A percentile compares a stretch with the other conserved stretches of the same genome.
phyloP scores from a whole-genome alignment of 1,284 basidiomycete species.

The Ustilago loliicola region DNA sequence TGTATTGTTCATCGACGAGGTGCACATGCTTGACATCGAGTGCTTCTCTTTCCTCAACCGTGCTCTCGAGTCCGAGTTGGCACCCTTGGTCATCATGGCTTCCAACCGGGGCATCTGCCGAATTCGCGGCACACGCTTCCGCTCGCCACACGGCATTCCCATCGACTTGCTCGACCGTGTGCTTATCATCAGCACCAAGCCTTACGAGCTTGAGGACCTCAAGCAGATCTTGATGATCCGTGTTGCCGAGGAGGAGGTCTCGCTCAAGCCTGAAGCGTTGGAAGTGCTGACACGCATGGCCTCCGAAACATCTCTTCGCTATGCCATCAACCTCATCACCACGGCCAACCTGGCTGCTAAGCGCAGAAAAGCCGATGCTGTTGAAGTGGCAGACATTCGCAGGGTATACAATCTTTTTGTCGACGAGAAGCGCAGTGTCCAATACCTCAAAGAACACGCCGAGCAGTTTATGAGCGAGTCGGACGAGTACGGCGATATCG shows the following conservation, averaged over 20 bases:
- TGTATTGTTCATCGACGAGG: slow-evolving; percentile 75
- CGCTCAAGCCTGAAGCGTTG: slow-evolving; percentile 81
- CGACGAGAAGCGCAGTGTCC: slow-evolving; percentile 93
- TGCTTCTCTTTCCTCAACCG: slow-evolving; percentile 99
- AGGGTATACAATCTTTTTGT: slow-evolving; percentile 84
- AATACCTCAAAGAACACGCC: slow-evolving; percentile 88
- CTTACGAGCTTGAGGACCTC: slow-evolving; percentile 88
- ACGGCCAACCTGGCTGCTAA: slow-evolving; percentile 85
- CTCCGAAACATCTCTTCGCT: slow-evolving; percentile 79
- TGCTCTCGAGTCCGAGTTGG: slow-evolving; percentile 91
- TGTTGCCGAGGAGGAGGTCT: slow-evolving; percentile 95
- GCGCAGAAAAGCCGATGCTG: slow-evolving; percentile 80
- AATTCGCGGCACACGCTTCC: slow-evolving; percentile 94
- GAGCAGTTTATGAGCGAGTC: slow-evolving; percentile 75
- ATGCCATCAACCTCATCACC: slow-evolving; percentile 91
- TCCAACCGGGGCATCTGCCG: slow-evolving; percentile 94
- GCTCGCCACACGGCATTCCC: slow-evolving; percentile 93
- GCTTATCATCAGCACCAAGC: slow-evolving; percentile 92
- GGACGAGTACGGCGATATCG: slow-evolving; percentile 54
- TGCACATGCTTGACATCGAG: slow-evolving; percentile 99
- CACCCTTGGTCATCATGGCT: slow-evolving; percentile 97
- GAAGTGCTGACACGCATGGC: slow-evolving; percentile 87
- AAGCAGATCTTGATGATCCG: slow-evolving; percentile 93
- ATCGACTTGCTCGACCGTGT: slow-evolving; percentile 94
- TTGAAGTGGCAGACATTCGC: slow-evolving; percentile 86